Conservation (phyloP, 108 stramenopile species). For the Epipyxis sp. region DNA sequence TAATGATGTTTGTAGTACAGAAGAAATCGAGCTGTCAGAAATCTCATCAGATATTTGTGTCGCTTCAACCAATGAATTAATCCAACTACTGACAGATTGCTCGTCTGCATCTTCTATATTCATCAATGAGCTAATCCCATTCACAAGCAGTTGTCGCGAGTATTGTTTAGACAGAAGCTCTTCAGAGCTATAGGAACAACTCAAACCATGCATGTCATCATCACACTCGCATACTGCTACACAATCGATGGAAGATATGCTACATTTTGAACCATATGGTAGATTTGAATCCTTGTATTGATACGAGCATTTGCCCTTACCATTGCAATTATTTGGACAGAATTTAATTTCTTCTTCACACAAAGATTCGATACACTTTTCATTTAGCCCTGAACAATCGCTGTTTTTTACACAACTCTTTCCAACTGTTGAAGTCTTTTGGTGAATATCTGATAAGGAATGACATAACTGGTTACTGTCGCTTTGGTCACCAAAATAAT, state of each 20-base stretch:
- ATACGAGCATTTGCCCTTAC: slow-evolving; percentile 10
- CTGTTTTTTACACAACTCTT: background rate
- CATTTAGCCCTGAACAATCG: background rate
- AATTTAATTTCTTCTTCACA: background rate
- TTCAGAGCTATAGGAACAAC: background rate
- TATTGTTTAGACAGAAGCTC: background rate
- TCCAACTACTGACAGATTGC: background rate
- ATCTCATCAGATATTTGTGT: background rate
- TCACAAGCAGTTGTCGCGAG: background rate
- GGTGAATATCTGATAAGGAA: no score
- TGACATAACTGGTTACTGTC: background rate
- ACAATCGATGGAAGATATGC: background rate
- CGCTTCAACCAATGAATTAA: background rate
- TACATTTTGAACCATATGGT: background rate
- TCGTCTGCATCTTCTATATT: background rate
- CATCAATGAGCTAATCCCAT: background rate
- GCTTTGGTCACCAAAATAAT: background rate
- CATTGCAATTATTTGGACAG: slow-evolving; percentile 5
- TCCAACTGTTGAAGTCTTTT: no score
- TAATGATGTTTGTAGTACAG: background rate
- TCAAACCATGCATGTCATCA: background rate
- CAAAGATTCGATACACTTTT: background rate
- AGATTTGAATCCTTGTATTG: background rate
- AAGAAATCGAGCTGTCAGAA: background rate
- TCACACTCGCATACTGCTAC: slow-evolving; percentile 7